Evolutionary conservation across 805 yeast genomes (phyloP).

Genomic region (Candida morakotiae): DNA sequence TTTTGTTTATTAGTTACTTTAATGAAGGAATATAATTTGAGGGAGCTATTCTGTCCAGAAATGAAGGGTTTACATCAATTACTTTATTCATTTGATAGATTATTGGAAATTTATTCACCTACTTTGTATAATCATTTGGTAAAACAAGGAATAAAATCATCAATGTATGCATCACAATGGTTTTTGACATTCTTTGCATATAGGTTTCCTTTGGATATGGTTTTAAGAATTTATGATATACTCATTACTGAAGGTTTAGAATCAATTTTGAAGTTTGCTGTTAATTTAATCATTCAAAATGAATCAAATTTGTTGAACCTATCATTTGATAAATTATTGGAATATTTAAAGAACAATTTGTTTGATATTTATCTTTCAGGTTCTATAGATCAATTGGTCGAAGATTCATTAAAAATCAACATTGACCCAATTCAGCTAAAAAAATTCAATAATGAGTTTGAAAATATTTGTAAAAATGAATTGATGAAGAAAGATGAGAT

Average conservation of each 20-base stretch:
- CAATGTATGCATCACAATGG: constrained; percentile 99
- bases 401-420: constrained; percentile 70
- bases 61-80: constrained; percentile 90
- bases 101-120: constrained; percentile 76
- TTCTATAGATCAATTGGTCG: constrained; percentile 63
- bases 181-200: constrained; percentile 92
- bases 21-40: constrained; percentile 80
- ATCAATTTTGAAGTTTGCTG: constrained; percentile 77
- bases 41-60: constrained; percentile 75
- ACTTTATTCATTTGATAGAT: constrained; percentile 85
- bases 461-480: constrained; percentile 67
- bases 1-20: constrained; percentile 75
- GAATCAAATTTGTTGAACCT: constrained; percentile 53
- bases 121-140: constrained; percentile 67
- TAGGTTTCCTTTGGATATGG: constrained; percentile 87
- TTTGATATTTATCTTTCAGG: constrained; percentile 74
- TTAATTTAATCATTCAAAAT: constrained; percentile 73
- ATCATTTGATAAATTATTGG: constrained; percentile 72
- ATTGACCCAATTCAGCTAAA: constrained; percentile 69
- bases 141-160: constrained; percentile 83
- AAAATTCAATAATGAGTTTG: constrained; percentile 70
- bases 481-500: constrained; percentile 60
- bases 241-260: constrained; percentile 90
- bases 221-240: constrained; percentile 80
- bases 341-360: constrained; percentile 72